A percentile compares a stretch with the other conserved stretches of the same genome.
These are phyloP conservation scores for Multifurca ochricompacta DNA, from an alignment of 768 basidiomycete species.

Conservation along the genomic window DNA sequence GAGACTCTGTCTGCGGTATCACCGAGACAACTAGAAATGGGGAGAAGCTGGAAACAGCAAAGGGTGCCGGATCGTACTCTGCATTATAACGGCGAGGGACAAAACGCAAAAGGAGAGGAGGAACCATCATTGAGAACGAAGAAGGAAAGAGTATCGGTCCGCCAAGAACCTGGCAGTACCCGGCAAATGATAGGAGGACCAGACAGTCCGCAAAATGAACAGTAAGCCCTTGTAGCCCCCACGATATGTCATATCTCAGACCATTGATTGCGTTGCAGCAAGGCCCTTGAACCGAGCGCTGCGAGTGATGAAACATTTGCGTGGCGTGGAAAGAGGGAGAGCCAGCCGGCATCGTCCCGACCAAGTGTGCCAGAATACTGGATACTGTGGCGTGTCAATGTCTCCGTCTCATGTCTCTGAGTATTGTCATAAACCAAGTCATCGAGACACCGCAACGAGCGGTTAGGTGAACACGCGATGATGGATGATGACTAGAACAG, in stretches of 20 bases:
- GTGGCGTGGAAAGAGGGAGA: neutral
- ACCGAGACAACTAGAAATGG: neutral
- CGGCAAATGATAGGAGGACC: constrained; percentile 1
- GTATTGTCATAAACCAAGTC: neutral
- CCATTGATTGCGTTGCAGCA: constrained; percentile 2
- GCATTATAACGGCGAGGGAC: constrained; percentile 5
- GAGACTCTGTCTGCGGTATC: neutral
- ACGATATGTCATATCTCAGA: constrained; percentile 5
- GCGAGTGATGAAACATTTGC: constrained; percentile 8
- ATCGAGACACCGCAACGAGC: neutral
- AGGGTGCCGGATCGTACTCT: neutral
- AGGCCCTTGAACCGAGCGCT: neutral
- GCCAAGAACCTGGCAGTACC: neutral
- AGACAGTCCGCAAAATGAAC: constrained; percentile 1
- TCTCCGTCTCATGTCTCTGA: too few species aligned
- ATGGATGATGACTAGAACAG: constrained; percentile 6
- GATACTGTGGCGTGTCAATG: neutral
- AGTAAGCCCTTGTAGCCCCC: neutral
- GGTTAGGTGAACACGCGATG: neutral
- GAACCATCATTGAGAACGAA: neutral
- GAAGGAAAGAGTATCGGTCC: neutral
- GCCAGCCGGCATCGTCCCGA: neutral
- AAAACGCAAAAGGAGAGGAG: neutral
- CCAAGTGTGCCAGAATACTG: neutral
- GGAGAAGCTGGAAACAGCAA: neutral